Evolutionary conservation across 2,329 filamentous ascomycete species (phyloP).

Genomic region (Colletotrichum spinosum): DNA sequence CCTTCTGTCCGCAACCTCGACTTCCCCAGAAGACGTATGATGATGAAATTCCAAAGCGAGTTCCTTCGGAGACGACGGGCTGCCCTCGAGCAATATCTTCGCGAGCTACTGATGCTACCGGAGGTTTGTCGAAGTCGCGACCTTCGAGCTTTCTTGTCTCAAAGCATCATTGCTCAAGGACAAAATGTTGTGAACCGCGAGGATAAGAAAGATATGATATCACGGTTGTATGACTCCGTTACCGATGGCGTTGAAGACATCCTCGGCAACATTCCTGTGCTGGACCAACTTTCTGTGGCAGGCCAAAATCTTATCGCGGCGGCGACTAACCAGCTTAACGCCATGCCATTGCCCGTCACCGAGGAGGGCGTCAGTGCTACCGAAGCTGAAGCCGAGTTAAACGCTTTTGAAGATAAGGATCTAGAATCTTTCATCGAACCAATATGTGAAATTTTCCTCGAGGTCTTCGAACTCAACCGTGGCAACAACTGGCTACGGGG

Average conservation of each 20-base stretch:
- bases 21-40: slow-evolving; percentile 90
- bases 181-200: slow-evolving; percentile 68
- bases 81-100: slow-evolving; percentile 87
- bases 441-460: slow-evolving; percentile 96
- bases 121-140: slow-evolving; percentile 96
- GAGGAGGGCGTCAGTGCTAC: slow-evolving; percentile 66
- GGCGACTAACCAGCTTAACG: slow-evolving; percentile 73
- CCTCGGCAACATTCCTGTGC: slow-evolving; percentile 91
- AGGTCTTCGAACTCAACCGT: slow-evolving; percentile 92
- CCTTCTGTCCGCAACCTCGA: slow-evolving; percentile 89
- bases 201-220: slow-evolving; percentile 88
- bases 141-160: slow-evolving; percentile 90
- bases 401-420: slow-evolving; percentile 91
- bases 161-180: slow-evolving; percentile 79
- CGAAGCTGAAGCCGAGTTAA: slow-evolving; percentile 93
- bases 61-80: slow-evolving; percentile 90
- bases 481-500: slow-evolving; percentile 98
- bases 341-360: slow-evolving; percentile 62
- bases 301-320: slow-evolving; percentile 91
- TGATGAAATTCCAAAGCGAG: slow-evolving; percentile 96
- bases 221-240: slow-evolving; percentile 94
- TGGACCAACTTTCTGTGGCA: slow-evolving; percentile 92
- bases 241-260: slow-evolving; percentile 99
- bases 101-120: slow-evolving; percentile 84
- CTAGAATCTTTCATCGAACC: slow-evolving; percentile 97